Evolutionary conservation across 164 flowering plant species (phyloP).

Genomic region (Cinnamomum micranthum): DNA sequence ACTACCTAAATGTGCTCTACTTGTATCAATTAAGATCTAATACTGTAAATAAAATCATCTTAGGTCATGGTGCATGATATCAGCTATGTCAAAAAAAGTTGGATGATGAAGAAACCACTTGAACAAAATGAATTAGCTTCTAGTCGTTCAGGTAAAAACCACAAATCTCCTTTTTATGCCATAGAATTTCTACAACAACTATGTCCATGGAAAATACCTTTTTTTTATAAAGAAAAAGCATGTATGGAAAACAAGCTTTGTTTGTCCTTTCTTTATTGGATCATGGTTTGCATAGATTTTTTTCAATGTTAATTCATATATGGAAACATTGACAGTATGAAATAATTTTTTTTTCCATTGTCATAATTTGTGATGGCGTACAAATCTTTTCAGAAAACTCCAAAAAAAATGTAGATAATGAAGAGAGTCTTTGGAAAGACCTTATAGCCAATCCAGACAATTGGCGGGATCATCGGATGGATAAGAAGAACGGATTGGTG

Average conservation of each 20-base stretch:
- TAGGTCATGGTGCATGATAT: not conserved
- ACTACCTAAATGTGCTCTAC: not conserved
- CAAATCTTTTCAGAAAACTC: not conserved
- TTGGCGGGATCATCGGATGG: slow-evolving; percentile 6
- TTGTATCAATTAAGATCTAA: too few relatives aligned
- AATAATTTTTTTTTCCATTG: not conserved
- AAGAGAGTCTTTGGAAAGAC: slow-evolving; percentile 1
- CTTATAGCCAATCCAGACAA: not conserved
- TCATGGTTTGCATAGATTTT: not conserved
- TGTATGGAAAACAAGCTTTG: too few relatives aligned
- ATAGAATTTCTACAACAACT: too few relatives aligned
- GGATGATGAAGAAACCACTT: not conserved
- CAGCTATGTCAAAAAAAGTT: not conserved
- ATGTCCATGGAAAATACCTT: too few relatives aligned
- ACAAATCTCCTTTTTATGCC: too few relatives aligned
- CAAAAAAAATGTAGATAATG: not conserved
- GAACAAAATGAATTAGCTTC: too few relatives aligned
- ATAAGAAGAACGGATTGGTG: slow-evolving; percentile 7
- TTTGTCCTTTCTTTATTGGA: not conserved
- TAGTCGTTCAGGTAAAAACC: too few relatives aligned
- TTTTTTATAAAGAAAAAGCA: too few relatives aligned
- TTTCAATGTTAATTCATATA: not conserved
- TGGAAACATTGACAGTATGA: not conserved
- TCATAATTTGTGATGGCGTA: not conserved
- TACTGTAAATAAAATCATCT: too few relatives aligned